Evolutionary conservation across 2,329 filamentous ascomycete genomes (phyloP).

Genomic region (Acrodontium crateriforme): DNA sequence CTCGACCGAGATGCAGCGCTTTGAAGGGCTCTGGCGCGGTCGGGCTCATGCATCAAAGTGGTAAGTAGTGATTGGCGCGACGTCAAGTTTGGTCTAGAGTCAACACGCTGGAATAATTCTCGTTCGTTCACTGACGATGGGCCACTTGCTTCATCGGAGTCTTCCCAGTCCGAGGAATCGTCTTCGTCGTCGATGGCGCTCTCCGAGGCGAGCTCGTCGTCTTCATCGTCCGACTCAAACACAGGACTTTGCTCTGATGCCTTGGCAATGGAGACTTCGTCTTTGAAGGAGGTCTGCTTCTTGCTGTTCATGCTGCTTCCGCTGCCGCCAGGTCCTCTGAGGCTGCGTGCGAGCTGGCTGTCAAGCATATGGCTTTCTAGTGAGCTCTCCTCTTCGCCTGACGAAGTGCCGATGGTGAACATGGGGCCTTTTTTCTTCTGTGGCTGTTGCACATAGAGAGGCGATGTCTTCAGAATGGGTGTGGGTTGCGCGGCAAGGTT

Average conservation of each 20-base stretch:
- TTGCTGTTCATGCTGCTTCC: constrained; percentile 35
- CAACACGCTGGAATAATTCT: constrained; percentile 75
- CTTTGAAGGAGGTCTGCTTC: constrained; percentile 73
- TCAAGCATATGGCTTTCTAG: constrained; percentile 48
- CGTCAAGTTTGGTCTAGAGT: constrained; percentile 71
- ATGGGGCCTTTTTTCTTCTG: constrained; percentile 54
- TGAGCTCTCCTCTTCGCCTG: constrained; percentile 73
- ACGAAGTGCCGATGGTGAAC: constrained; percentile 63
- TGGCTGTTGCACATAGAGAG: constrained; percentile 16
- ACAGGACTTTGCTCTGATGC: constrained; percentile 40
- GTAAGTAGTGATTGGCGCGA: constrained; percentile 83
- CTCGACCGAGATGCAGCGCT: constrained; percentile 47
- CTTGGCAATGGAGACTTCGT: constrained; percentile 51
- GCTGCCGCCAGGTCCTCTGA: constrained; percentile 27
- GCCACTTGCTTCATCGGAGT: constrained; percentile 61
- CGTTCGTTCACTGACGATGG: constrained; percentile 63
- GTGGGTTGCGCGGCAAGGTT: constrained; percentile 41
- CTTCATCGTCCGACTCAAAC: constrained; percentile 38
- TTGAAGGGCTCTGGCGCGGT: constrained; percentile 55
- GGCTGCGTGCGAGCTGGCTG: constrained; percentile 41
- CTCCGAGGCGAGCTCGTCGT: constrained; percentile 53
- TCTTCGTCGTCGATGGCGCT: constrained; percentile 56
- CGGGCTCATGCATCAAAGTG: constrained; percentile 70
- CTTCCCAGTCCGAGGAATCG: constrained; percentile 40
- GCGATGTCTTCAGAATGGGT: constrained; percentile 44